Percentiles rank a stretch among this genome's conserved stretches.
Conservation (phyloP, 768 basidiomycete species). For the Russula sp. region DNA sequence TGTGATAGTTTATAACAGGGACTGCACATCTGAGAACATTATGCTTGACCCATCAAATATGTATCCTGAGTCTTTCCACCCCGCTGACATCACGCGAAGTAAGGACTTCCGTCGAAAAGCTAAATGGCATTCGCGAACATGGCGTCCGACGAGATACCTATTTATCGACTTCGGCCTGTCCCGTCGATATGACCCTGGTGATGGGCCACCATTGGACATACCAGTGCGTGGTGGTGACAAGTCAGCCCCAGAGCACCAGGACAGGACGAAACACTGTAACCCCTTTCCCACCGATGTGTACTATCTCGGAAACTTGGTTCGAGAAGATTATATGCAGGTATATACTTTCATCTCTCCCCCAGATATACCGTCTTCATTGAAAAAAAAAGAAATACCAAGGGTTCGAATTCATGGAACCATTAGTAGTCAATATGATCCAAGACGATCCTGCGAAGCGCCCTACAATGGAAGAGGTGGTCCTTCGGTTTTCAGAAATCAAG, state of each 20-base stretch:
- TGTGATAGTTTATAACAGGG: too few species aligned
- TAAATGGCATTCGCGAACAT: constrained; percentile 22
- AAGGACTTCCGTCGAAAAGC: constrained; percentile 7
- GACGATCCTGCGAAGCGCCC: constrained; percentile 31
- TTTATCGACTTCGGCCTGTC: constrained; percentile 29
- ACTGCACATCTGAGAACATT: constrained; percentile 9
- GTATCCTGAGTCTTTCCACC: constrained; percentile 17
- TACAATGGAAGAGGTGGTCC: constrained; percentile 10
- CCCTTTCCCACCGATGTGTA: constrained; percentile 27
- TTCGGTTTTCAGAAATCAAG: constrained; percentile 1
- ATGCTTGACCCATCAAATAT: constrained; percentile 16
- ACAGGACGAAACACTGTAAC: constrained; percentile 2
- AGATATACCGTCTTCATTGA: too few species aligned
- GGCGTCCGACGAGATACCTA: constrained; percentile 24
- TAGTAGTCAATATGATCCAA: constrained; percentile 31
- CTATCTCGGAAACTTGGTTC: constrained; percentile 24
- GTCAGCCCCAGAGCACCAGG: constrained; percentile 24
- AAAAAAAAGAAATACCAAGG: constrained; percentile 14
- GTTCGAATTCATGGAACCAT: constrained; percentile 6
- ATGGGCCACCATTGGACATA: constrained; percentile 13
- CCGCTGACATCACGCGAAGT: background rate
- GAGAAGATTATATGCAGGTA: constrained; percentile 16
- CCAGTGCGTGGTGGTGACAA: constrained; percentile 25
- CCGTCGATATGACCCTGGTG: constrained; percentile 16
- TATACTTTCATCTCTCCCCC: background rate